Conservation (phyloP, 2,329 filamentous ascomycete species). For the Penicillium sp. region DNA sequence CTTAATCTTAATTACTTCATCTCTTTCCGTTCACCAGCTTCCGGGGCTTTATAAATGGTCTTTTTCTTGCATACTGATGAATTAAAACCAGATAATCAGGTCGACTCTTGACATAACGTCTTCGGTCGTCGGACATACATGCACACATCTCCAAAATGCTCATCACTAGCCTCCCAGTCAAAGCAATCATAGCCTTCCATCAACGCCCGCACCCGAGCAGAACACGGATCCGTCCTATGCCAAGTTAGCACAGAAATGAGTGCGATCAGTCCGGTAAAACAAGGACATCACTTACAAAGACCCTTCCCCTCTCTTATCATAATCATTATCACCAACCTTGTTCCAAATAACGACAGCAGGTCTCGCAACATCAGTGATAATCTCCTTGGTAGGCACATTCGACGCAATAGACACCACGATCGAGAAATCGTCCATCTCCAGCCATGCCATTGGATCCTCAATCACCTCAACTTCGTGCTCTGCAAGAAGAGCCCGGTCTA, state of each 20-base stretch:
- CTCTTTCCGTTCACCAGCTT: background rate
- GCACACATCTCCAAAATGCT: constrained; percentile 2
- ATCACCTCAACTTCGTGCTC: constrained; percentile 18
- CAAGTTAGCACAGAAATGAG: background rate
- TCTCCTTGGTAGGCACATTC: constrained; percentile 36
- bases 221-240: constrained; percentile 14
- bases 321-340: constrained; percentile 9
- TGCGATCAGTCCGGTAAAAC: background rate
- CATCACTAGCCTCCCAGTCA: constrained; percentile 10
- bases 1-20: no score
- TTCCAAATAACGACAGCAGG: constrained; percentile 29
- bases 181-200: constrained; percentile 15
- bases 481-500: constrained; percentile 15
- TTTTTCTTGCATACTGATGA: background rate
- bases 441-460: constrained; percentile 33
- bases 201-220: constrained; percentile 13
- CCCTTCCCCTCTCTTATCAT: constrained; percentile 1
- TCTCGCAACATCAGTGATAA: constrained; percentile 38
- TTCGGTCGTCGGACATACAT: constrained; percentile 14
- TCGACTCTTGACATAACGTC: background rate
- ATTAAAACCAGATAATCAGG: background rate
- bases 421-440: constrained; percentile 35
- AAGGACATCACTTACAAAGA: constrained; percentile 2
- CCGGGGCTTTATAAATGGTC: background rate
- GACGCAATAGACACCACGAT: constrained; percentile 34